Conservation (phyloP, 768 basidiomycete genomes). For the Mycena belliarum region DNA sequence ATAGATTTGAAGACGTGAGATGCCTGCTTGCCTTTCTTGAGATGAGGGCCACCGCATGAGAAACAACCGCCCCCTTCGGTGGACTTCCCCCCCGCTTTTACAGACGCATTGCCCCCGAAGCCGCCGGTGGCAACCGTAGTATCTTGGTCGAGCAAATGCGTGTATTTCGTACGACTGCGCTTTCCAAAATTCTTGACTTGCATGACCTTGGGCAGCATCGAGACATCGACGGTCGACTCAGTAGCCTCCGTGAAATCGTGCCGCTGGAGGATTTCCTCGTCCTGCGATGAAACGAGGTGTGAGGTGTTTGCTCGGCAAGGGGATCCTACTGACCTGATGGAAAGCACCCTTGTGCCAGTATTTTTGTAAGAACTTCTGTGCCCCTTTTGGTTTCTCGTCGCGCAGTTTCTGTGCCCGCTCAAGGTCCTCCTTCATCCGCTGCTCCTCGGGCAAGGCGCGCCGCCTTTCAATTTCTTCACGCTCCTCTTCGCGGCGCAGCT, state of each 20-base stretch:
- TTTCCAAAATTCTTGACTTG: constrained; percentile 96
- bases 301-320: too few relatives aligned
- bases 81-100: constrained; percentile 57
- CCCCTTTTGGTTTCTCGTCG: constrained; percentile 87
- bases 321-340: constrained; percentile 66
- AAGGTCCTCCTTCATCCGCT: constrained; percentile 88
- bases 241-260: constrained; percentile 92
- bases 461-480: constrained; percentile 90
- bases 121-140: constrained; percentile 68
- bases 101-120: constrained; percentile 59
- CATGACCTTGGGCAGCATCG: constrained; percentile 91
- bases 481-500: constrained; percentile 78
- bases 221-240: constrained; percentile 84
- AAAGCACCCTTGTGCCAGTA: constrained; percentile 99
- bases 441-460: constrained; percentile 90
- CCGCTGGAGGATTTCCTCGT: constrained; percentile 79
- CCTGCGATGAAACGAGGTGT: constrained; percentile 45
- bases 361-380: constrained; percentile 93
- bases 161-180: constrained; percentile 92
- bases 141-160: constrained; percentile 93
- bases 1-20: background rate
- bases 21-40: constrained; percentile 72
- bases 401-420: constrained; percentile 81
- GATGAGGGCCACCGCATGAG: constrained; percentile 89
- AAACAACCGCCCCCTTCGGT: constrained; percentile 78